Conservation (phyloP, 2,329 filamentous ascomycete species). For the Colletotrichum sp. region DNA sequence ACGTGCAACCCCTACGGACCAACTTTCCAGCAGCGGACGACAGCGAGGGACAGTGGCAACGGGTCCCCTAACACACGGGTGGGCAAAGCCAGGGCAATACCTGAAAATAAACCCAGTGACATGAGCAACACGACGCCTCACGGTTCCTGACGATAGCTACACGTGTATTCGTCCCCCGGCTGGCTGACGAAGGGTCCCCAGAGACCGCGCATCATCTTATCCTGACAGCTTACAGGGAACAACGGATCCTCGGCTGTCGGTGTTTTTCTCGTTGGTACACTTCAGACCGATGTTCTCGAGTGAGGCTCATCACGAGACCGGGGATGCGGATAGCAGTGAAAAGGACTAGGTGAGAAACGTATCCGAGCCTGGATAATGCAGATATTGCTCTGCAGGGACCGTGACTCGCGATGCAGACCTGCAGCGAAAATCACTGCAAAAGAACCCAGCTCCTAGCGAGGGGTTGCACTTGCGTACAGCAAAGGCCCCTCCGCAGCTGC, state of each 20-base stretch:
- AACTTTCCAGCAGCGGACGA: not conserved
- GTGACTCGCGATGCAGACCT: not conserved
- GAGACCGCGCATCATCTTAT: not conserved
- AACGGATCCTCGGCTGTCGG: not conserved
- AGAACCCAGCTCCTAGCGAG: not conserved
- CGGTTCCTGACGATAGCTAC: not conserved
- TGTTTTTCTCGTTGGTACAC: not conserved
- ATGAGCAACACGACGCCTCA: not conserved
- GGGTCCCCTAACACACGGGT: not conserved
- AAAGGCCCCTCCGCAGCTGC: not conserved
- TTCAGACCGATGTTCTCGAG: not conserved
- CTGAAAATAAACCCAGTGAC: not conserved
- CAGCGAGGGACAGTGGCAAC: not conserved
- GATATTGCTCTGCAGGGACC: not conserved
- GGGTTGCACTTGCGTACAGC: not conserved
- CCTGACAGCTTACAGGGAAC: not conserved
- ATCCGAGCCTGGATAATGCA: not conserved
- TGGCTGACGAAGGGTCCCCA: not conserved
- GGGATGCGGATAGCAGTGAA: not conserved
- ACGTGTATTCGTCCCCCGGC: not conserved
- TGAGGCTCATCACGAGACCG: not conserved
- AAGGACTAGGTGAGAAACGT: not conserved
- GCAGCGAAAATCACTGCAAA: not conserved
- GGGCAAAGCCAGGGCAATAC: not conserved
- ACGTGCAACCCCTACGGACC: not conserved